Conservation (phyloP, 768 basidiomycete genomes). For the Auriscalpium microsporum region DNA sequence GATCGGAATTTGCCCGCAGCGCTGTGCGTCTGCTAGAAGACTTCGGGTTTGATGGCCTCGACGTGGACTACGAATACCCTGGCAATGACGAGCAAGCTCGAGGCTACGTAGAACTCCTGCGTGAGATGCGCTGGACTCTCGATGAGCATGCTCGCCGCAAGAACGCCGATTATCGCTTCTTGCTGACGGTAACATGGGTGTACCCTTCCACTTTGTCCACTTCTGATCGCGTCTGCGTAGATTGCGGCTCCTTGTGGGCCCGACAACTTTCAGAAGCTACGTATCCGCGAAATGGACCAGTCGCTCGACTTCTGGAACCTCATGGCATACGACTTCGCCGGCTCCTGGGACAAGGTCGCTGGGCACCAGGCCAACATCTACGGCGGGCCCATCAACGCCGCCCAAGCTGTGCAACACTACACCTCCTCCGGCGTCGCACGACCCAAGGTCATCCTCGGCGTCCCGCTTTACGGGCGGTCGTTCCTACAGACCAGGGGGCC, state of each 20-base stretch:
- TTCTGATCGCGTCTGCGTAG: slow-evolving; percentile 29
- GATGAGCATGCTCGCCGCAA: slow-evolving; percentile 69
- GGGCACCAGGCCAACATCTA: slow-evolving; percentile 86
- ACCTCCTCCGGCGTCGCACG: slow-evolving; percentile 59
- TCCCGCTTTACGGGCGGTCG: slow-evolving; percentile 90
- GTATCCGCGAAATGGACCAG: slow-evolving; percentile 76
- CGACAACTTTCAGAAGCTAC: slow-evolving; percentile 73
- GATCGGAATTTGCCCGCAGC: slow-evolving; percentile 73
- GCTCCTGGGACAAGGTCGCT: slow-evolving; percentile 64
- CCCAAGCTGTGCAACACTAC: slow-evolving; percentile 65
- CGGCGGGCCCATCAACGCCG: slow-evolving; percentile 54
- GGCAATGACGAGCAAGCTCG: slow-evolving; percentile 64
- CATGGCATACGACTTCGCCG: slow-evolving; percentile 89
- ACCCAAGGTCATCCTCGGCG: slow-evolving; percentile 79
- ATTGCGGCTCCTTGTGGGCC: slow-evolving; percentile 92
- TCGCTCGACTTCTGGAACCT: slow-evolving; percentile 95
- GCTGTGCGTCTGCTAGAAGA: slow-evolving; percentile 79
- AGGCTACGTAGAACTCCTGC: slow-evolving; percentile 79
- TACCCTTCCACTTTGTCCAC: neutral
- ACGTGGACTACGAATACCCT: slow-evolving; percentile 93
- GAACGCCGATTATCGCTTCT: slow-evolving; percentile 52
- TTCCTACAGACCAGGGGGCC: slow-evolving; percentile 84
- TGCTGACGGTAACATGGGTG: slow-evolving; percentile 53
- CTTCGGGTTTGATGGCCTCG: slow-evolving; percentile 87
- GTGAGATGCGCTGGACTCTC: slow-evolving; percentile 63